Percentiles rank a stretch among this genome's conserved stretches.
These are phyloP conservation scores for Pseudogymnoascus sp. DNA, from an alignment of 2,329 filamentous ascomycete genomes.

Conservation along the genomic window DNA sequence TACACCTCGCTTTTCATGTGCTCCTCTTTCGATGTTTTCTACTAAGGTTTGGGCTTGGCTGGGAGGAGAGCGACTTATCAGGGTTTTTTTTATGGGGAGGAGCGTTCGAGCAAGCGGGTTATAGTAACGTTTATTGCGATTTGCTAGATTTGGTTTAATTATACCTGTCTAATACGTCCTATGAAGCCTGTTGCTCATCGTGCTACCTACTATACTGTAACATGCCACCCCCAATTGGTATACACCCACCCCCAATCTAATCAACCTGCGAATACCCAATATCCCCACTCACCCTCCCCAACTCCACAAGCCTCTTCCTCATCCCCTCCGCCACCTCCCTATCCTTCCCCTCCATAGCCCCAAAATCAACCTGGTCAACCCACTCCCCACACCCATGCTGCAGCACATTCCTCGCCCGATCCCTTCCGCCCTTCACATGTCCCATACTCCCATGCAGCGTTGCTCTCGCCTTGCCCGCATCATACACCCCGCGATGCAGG, in stretches of 20 bases:
- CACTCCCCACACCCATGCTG: constrained; percentile 68
- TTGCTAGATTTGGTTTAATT: constrained; percentile 7
- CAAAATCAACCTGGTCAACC: constrained; percentile 55
- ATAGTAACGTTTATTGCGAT: background rate
- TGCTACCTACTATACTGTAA: background rate
- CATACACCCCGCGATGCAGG: constrained; percentile 65
- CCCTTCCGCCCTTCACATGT: constrained; percentile 46
- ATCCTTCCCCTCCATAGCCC: constrained; percentile 37
- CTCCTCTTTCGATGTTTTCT: background rate
- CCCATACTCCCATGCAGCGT: constrained; percentile 70
- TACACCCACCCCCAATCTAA: background rate
- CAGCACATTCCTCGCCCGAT: constrained; percentile 64
- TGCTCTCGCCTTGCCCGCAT: constrained; percentile 52
- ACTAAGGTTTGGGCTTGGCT: background rate
- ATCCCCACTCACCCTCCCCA: constrained; percentile 55
- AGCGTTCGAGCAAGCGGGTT: background rate
- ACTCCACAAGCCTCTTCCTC: constrained; percentile 54
- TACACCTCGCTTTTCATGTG: background rate
- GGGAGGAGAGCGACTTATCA: constrained; percentile 3
- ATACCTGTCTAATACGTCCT: background rate
- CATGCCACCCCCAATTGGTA: background rate
- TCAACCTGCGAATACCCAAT: constrained; percentile 58
- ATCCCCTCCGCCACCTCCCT: constrained; percentile 54
- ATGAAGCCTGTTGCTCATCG: background rate
- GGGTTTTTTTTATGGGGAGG: background rate